Conservation (phyloP, 768 basidiomycete species). For the Hemileccinum impolitum region DNA sequence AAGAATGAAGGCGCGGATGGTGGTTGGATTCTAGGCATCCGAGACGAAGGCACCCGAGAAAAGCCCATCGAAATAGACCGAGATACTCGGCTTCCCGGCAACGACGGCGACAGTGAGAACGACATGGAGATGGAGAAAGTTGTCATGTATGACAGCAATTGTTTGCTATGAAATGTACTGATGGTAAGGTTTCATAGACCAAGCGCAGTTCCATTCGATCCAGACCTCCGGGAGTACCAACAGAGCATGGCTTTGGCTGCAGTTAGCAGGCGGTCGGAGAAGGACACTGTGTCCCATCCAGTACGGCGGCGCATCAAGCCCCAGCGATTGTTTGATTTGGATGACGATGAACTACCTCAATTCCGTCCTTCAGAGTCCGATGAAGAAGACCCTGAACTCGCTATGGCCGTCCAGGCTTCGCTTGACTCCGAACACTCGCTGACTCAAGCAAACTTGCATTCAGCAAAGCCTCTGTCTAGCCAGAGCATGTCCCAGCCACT, state of each 20-base stretch:
- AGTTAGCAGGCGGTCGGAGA: constrained; percentile 46
- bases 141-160: constrained; percentile 47
- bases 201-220: constrained; percentile 39
- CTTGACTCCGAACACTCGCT: constrained; percentile 34
- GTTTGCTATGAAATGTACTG: constrained; percentile 4
- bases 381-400: constrained; percentile 55
- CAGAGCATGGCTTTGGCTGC: constrained; percentile 59
- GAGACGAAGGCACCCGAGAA: constrained; percentile 77
- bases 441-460: not conserved
- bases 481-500: constrained; percentile 1
- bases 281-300: constrained; percentile 26
- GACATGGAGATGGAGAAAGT: constrained; percentile 83
- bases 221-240: constrained; percentile 62
- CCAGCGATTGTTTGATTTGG: constrained; percentile 52
- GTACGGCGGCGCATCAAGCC: constrained; percentile 34
- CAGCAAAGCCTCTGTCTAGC: constrained; percentile 3
- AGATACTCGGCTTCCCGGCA: constrained; percentile 39
- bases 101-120: constrained; percentile 44
- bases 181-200: constrained; percentile 29
- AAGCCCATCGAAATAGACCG: constrained; percentile 87
- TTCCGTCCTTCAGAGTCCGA: constrained; percentile 27
- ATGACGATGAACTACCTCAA: constrained; percentile 39
- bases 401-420: constrained; percentile 62
- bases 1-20: constrained; percentile 86
- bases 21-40: constrained; percentile 92